Percentiles rank a stretch among this genome's conserved stretches.
These are phyloP conservation scores for Ophiosphaerella korrae DNA, from an alignment of 2,329 filamentous ascomycete species.

Conservation along the genomic window DNA sequence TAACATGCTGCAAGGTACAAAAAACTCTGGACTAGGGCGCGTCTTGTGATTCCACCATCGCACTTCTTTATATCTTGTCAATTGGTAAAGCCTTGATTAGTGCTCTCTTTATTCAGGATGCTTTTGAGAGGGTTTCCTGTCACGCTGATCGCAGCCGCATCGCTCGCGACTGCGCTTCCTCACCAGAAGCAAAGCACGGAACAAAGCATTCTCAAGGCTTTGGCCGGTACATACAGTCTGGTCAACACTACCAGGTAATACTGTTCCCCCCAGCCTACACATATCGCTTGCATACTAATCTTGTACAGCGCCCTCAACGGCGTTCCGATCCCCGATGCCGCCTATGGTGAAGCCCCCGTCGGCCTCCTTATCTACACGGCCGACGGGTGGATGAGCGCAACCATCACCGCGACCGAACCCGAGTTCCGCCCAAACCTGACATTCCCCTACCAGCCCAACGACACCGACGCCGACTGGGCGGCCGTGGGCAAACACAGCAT, in stretches of 20 bases:
- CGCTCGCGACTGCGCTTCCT: slow-evolving; percentile 3
- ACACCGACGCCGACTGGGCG: slow-evolving; percentile 35
- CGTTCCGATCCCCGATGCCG: slow-evolving; percentile 23
- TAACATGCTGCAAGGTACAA: too few relatives aligned
- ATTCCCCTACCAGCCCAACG: slow-evolving; percentile 25
- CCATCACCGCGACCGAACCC: slow-evolving; percentile 33
- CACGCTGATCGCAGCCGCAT: background rate
- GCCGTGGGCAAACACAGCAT: slow-evolving; percentile 35
- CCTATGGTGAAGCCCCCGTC: slow-evolving; percentile 28
- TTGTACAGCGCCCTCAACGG: slow-evolving; percentile 20
- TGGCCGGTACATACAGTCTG: slow-evolving; percentile 31
- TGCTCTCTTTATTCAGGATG: background rate
- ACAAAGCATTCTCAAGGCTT: slow-evolving; percentile 17
- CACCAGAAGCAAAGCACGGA: slow-evolving; percentile 3
- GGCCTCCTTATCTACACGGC: slow-evolving; percentile 35
- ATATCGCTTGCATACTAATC: background rate
- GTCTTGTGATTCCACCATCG: too few relatives aligned
- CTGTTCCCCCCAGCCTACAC: background rate
- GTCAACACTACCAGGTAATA: slow-evolving; percentile 28
- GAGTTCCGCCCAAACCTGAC: slow-evolving; percentile 24
- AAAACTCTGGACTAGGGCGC: too few relatives aligned
- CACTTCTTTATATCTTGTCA: too few relatives aligned
- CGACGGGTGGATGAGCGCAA: slow-evolving; percentile 33
- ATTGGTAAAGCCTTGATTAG: too few relatives aligned
- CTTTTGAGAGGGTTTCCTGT: background rate